Percentiles rank a stretch among this genome's conserved stretches.
Conservation (phyloP, 1,284 basidiomycete species). For the Coriolopsis trogii region DNA sequence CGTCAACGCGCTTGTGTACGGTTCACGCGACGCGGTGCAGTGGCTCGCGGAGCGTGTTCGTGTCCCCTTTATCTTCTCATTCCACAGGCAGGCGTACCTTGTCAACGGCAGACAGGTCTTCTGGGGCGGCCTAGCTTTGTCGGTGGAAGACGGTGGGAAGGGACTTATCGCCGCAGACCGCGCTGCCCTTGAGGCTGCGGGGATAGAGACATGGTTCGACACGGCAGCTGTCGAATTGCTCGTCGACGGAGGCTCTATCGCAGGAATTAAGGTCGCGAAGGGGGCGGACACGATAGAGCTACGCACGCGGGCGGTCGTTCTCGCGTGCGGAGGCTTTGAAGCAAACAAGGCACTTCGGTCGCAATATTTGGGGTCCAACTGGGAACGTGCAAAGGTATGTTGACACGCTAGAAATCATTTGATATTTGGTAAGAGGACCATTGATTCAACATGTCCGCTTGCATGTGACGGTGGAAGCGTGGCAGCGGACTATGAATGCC, state of each 20-base stretch:
- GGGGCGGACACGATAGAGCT: conserved; percentile 41
- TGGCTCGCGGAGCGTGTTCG: conserved; percentile 57
- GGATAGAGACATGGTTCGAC: conserved; percentile 59
- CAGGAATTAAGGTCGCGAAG: conserved; percentile 48
- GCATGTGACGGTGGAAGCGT: too few species aligned
- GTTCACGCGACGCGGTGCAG: conserved; percentile 53
- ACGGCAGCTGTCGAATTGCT: conserved; percentile 49
- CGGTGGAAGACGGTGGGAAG: conserved; percentile 64
- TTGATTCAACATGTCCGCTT: background rate
- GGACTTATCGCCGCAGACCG: conserved; percentile 64
- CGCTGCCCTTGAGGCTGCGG: conserved; percentile 48
- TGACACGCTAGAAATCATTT: background rate
- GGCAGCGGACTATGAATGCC: too few species aligned
- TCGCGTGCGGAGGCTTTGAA: conserved; percentile 70
- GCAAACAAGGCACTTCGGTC: conserved; percentile 52
- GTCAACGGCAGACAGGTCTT: conserved; percentile 63
- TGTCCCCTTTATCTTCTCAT: conserved; percentile 61
- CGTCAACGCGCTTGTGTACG: conserved; percentile 55
- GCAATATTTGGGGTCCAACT: conserved; percentile 55
- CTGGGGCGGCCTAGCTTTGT: conserved; percentile 68
- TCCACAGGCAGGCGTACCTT: conserved; percentile 68
- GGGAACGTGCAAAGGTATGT: conserved; percentile 58
- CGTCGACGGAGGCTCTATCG: conserved; percentile 39
- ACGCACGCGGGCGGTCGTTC: conserved; percentile 47
- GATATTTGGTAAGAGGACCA: too few species aligned